Evolutionary conservation across 306 rosid genomes (phyloP).

Genomic region (Sophora flavescens): DNA sequence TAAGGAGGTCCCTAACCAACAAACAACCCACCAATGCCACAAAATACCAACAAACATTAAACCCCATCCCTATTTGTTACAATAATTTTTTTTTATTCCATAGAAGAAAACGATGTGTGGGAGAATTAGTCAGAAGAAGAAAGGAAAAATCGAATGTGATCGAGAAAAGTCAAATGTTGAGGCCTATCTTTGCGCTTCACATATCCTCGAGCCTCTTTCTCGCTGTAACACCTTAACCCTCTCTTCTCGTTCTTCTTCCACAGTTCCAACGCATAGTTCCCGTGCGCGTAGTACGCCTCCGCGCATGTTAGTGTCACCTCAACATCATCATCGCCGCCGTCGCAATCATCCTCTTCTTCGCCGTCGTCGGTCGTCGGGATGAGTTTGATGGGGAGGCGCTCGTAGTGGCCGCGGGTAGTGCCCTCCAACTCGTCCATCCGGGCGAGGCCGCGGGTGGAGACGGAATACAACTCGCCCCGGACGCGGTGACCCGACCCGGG

Average conservation of each 20-base stretch:
- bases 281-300: slow-evolving; percentile 78
- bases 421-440: slow-evolving; percentile 77
- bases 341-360: neutral
- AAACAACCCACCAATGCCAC: neutral
- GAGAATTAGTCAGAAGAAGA: slow-evolving; percentile 6
- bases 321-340: neutral
- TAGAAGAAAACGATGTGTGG: too few species aligned
- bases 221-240: slow-evolving; percentile 61
- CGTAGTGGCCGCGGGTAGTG: slow-evolving; percentile 65
- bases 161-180: slow-evolving; percentile 72
- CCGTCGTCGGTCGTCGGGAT: neutral
- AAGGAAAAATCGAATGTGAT: slow-evolving; percentile 70
- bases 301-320: slow-evolving; percentile 44
- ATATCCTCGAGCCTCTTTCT: slow-evolving; percentile 68
- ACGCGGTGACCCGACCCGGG: slow-evolving; percentile 67
- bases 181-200: slow-evolving; percentile 87
- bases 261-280: slow-evolving; percentile 69
- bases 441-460: slow-evolving; percentile 54
- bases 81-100: neutral
- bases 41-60: neutral
- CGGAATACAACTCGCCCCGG: slow-evolving; percentile 75
- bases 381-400: slow-evolving; percentile 60
- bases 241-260: slow-evolving; percentile 68
- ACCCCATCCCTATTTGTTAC: neutral
- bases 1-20: neutral